Conservation (phyloP, 441 rosid species). For the Erysimum cheiri region DNA sequence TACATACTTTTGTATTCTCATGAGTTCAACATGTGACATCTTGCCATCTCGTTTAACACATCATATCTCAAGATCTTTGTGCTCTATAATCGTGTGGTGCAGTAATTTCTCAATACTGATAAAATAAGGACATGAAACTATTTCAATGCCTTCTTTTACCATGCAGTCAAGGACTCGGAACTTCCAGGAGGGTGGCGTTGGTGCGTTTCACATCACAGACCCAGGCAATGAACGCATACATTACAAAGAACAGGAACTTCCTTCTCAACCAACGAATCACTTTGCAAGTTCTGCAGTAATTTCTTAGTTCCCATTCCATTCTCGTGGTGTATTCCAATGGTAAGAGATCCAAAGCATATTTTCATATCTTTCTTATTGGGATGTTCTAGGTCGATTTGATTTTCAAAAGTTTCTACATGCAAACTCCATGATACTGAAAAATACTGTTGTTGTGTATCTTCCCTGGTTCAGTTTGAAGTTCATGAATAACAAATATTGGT, state of each 20-base stretch:
- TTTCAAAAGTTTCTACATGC: not conserved
- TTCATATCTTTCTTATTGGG: conserved; percentile 3
- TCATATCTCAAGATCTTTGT: not conserved
- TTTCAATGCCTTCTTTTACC: conserved; percentile 14
- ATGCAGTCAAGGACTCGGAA: conserved; percentile 52
- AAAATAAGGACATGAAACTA: conserved; percentile 1
- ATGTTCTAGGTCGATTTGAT: conserved; percentile 25
- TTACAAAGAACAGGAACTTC: conserved; percentile 66
- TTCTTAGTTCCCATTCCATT: conserved; percentile 19
- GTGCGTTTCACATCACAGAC: conserved; percentile 62
- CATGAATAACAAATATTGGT: conserved; percentile 20
- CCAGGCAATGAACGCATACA: conserved; percentile 73
- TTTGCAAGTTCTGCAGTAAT: conserved; percentile 76
- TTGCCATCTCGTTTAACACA: conserved; percentile 5
- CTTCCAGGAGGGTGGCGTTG: conserved; percentile 48
- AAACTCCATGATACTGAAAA: conserved; percentile 11
- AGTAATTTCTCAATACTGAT: conserved; percentile 7
- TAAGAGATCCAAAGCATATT: conserved; percentile 1
- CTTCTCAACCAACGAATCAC: conserved; percentile 67
- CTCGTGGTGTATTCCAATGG: conserved; percentile 1
- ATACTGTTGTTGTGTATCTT: conserved; percentile 13
- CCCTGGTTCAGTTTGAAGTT: conserved; percentile 13
- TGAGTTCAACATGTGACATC: too few relatives aligned
- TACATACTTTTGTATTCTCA: not conserved
- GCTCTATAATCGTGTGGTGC: not conserved